phyloP scores from a whole-genome alignment of 1,284 basidiomycete genomes.

The Naganishia sp. region DNA sequence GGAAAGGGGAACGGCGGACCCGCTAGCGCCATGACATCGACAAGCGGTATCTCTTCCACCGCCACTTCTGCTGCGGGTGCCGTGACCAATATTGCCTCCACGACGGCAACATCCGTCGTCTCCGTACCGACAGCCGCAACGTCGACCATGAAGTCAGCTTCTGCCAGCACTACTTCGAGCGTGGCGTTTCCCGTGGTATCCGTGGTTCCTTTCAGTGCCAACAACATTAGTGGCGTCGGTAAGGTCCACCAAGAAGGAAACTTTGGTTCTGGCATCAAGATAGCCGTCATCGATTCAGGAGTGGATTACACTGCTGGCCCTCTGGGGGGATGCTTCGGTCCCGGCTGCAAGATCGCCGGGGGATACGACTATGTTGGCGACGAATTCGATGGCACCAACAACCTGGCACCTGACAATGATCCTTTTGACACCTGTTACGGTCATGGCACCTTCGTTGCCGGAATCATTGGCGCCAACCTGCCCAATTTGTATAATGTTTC shows the following conservation, averaged over 20 bases:
- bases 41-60: not conserved
- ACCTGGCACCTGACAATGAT: conserved; percentile 50
- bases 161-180: conserved; percentile 22
- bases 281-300: conserved; percentile 60
- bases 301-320: conserved; percentile 65
- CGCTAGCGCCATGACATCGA: conserved; percentile 6
- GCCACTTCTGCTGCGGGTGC: not conserved
- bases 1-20: conserved; percentile 26
- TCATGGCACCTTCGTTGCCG: conserved; percentile 65
- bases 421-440: conserved; percentile 55
- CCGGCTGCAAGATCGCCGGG: conserved; percentile 60
- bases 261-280: conserved; percentile 59
- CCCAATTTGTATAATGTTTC: conserved; percentile 60
- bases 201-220: conserved; percentile 32
- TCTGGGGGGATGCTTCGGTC: conserved; percentile 66
- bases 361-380: conserved; percentile 53
- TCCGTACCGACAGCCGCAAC: conserved; percentile 23
- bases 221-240: conserved; percentile 51
- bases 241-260: conserved; percentile 60
- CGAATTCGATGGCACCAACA: conserved; percentile 47
- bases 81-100: not conserved
- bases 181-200: conserved; percentile 39
- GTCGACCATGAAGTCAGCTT: conserved; percentile 27
- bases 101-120: conserved; percentile 2
- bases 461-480: conserved; percentile 60